Percentiles rank a stretch among this genome's conserved stretches.
Evolutionary conservation across 2,329 filamentous ascomycete species (phyloP).

Genomic region (Penicillium sp.): DNA sequence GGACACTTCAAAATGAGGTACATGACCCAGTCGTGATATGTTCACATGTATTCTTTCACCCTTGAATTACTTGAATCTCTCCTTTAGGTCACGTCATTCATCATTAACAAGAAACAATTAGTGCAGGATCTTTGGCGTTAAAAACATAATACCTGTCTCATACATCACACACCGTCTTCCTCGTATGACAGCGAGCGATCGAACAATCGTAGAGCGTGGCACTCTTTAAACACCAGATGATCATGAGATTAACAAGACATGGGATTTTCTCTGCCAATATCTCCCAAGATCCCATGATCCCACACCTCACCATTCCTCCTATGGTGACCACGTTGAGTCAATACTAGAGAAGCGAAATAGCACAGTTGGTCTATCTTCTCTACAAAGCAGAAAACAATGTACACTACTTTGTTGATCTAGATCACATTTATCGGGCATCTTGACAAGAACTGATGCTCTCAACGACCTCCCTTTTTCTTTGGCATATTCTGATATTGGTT

Average conservation of each 20-base stretch:
- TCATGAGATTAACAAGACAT: not conserved
- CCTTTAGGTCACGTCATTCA: not conserved
- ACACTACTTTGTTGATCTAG: not conserved
- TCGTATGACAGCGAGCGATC: not conserved
- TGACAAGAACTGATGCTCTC: not conserved
- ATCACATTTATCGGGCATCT: not conserved
- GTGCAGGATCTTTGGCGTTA: not conserved
- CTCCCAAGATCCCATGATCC: not conserved
- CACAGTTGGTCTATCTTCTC: not conserved
- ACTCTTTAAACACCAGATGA: not conserved
- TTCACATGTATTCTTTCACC: not conserved
- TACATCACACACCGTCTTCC: not conserved
- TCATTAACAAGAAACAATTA: not conserved
- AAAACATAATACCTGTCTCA: not conserved
- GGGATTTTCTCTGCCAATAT: not conserved
- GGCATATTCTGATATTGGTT: not conserved
- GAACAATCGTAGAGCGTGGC: not conserved
- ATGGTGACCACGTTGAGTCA: not conserved
- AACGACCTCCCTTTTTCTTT: not conserved
- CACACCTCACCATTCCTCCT: not conserved
- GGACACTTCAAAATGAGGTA: not conserved
- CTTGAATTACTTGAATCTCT: not conserved
- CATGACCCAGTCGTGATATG: not conserved
- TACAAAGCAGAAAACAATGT: not conserved
- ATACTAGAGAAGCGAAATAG: not conserved